Evolutionary conservation across 164 flowering plant genomes (phyloP).

Genomic region (Echeveria elegans): DNA sequence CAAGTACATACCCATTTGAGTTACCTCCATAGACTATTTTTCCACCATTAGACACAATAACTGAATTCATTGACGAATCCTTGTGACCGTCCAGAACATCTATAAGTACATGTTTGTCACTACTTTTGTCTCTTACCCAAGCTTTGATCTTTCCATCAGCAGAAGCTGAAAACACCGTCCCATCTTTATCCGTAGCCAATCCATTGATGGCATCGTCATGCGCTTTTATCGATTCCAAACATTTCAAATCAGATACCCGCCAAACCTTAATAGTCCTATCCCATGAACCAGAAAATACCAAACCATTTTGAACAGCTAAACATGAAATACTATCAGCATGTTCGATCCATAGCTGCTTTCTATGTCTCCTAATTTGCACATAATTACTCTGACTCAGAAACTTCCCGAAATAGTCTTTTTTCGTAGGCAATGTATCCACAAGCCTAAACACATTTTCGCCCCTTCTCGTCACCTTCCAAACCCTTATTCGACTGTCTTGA

Average conservation of each 20-base stretch:
- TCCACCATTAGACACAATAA: constrained; percentile 55
- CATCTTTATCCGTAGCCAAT: constrained; percentile 34
- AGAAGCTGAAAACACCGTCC: constrained; percentile 67
- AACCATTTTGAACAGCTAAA: constrained; percentile 47
- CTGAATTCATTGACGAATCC: constrained; percentile 70
- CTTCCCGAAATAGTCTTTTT: constrained; percentile 73
- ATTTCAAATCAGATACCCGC: constrained; percentile 76
- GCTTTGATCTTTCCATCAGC: constrained; percentile 91
- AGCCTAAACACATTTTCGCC: constrained; percentile 72
- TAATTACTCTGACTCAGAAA: constrained; percentile 65
- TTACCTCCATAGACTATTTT: constrained; percentile 61
- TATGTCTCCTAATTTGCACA: constrained; percentile 45
- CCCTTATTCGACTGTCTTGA: constrained; percentile 79
- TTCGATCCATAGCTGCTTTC: constrained; percentile 81
- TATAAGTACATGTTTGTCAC: constrained; percentile 31
- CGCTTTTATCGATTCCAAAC: constrained; percentile 80
- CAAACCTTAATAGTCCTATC: constrained; percentile 92
- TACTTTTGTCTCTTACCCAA: constrained; percentile 45
- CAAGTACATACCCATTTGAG: constrained; percentile 81
- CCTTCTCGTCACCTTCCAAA: constrained; percentile 76
- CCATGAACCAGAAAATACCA: constrained; percentile 95
- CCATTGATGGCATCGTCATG: constrained; percentile 93
- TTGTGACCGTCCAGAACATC: constrained; percentile 65
- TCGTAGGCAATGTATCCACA: constrained; percentile 68
- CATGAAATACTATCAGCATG: constrained; percentile 94